A percentile compares a stretch with the other conserved stretches of the same genome.
These are phyloP conservation scores for Zygoascus sp. DNA, from an alignment of 1,139 yeast genomes.

Conservation along the genomic window DNA sequence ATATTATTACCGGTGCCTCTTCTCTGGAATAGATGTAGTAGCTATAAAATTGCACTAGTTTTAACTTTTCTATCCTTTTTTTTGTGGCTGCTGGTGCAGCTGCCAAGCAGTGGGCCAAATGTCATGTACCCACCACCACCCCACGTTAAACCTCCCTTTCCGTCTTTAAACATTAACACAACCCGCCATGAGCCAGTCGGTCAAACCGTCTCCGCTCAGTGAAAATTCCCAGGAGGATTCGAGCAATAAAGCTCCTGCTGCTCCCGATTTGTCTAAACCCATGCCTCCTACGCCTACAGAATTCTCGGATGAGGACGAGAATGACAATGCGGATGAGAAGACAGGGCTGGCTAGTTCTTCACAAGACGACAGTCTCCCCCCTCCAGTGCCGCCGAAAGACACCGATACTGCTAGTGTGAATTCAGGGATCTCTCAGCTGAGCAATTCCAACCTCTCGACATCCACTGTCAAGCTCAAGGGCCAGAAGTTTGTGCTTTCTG, in stretches of 20 bases:
- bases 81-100: neutral
- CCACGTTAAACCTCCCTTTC: neutral
- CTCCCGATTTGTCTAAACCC: too few species aligned
- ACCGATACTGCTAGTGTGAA: neutral
- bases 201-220: conserved; percentile 2
- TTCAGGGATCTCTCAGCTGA: neutral
- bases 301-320: too few species aligned
- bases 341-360: neutral
- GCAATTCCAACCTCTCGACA: neutral
- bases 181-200: conserved; percentile 2
- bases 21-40: conserved; percentile 67
- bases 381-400: conserved; percentile 5
- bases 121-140: neutral
- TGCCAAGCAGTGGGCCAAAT: neutral
- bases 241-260: too few species aligned
- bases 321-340: too few species aligned
- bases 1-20: conserved; percentile 99
- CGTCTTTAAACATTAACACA: neutral
- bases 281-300: too few species aligned
- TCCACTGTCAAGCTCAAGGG: conserved; percentile 17
- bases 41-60: conserved; percentile 1
- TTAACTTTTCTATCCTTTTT: neutral
- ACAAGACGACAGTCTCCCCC: neutral
- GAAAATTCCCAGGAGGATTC: neutral
- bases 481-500: conserved; percentile 27